Evolutionary conservation across 2,329 filamentous ascomycete species (phyloP), one percentile per base, ranked within the genome.

Genomic region (Botrytis elliptica): DNA sequence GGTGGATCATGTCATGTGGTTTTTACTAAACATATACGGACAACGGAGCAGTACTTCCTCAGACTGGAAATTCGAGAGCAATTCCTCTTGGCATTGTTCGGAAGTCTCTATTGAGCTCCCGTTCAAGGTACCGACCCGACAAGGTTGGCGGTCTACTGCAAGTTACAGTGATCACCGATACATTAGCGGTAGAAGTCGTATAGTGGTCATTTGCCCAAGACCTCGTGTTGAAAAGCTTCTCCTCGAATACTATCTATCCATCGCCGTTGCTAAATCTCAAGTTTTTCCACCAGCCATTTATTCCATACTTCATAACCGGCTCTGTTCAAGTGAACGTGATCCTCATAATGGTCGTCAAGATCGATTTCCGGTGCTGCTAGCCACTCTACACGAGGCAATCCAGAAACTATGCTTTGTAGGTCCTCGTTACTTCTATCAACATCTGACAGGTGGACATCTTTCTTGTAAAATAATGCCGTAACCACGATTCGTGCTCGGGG

Each of bases 261-360:
- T 25, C 42, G 9, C 64, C 20, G 29, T 12, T 22, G 42, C 12
- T 66, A 36, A 40, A 71, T 42, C 20, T n/a, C 70, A 67, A 72
- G 70, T 55, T 72, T 72, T 36, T 67, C 25, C 62, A 67, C 62
- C 49, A 67, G 18, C 70, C 70, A 72, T 49, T 62, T 44, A 46
- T 76, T 67, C 75, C 75, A 76, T n/a, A 76, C 63, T 25, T 55
- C 25, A 65, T 76, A 76, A 7, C 75, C 75, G 49, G 65, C 70
- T 69, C 75, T 55, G 68, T 75, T 74, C 42, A 75, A 64, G 68
- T 76, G 75, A 20, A 75, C 74, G 70, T 76, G 74, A 73, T 76
- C 75, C 16, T 62, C 74, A 52, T 72, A 70, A 38, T 70, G 52
- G 16, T 59, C 40, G 14, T 71, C 64, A 40, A 18, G 64, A n/a